These are phyloP conservation scores for Cystobasidium slooffiae DNA, from an alignment of 1,284 basidiomycete genomes.

Conservation along the genomic window DNA sequence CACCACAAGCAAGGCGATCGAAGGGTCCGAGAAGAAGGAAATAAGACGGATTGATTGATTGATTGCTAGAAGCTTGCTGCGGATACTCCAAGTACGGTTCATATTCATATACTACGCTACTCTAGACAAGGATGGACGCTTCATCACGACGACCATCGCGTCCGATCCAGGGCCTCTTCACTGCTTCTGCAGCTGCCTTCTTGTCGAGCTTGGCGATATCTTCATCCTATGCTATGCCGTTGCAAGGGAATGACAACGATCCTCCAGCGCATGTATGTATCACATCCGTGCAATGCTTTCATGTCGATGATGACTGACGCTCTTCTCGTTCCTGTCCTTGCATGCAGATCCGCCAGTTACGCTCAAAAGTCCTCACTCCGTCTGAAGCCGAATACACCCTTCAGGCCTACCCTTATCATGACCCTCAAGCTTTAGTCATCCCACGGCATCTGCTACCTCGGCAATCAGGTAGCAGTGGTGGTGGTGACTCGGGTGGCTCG, in stretches of 20 bases:
- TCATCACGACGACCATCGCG: too few relatives aligned
- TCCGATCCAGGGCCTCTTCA: too few relatives aligned
- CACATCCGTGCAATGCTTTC: too few relatives aligned
- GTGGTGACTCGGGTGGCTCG: not conserved
- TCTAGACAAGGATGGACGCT: too few relatives aligned
- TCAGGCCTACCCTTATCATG: not conserved
- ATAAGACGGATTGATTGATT: not conserved
- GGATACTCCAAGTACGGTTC: too few relatives aligned
- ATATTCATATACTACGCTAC: too few relatives aligned
- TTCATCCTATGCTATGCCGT: not conserved
- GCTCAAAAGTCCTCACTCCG: not conserved
- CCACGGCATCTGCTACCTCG: not conserved
- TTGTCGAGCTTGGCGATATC: not conserved
- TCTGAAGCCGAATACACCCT: not conserved
- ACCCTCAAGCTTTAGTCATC: not conserved
- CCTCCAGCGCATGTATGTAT: not conserved
- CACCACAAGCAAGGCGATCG: slow-evolving; percentile 10
- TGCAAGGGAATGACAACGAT: not conserved
- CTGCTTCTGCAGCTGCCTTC: not conserved
- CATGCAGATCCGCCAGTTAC: slow-evolving; percentile 4
- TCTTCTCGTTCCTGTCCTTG: too few relatives aligned
- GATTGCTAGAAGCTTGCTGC: too few relatives aligned
- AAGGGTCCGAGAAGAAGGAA: not conserved
- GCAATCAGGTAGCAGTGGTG: slow-evolving; percentile 9
- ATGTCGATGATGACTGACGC: too few relatives aligned